A percentile compares a stretch with the other conserved stretches of the same genome.
phyloP scores from a whole-genome alignment of 306 rosid genomes.

The Medicago arabica region DNA sequence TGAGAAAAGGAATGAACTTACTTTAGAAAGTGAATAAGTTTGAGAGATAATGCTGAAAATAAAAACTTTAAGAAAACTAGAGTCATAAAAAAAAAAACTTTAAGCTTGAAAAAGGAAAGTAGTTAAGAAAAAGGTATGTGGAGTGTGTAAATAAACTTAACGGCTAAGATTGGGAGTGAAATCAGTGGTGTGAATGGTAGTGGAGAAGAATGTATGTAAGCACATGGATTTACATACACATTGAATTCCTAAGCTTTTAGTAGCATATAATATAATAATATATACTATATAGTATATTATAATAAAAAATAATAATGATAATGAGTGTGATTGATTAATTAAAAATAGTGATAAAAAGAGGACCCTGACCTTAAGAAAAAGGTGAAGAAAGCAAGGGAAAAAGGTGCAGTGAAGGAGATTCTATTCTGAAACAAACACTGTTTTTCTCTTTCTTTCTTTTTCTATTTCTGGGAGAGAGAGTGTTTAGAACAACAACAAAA shows the following conservation, averaged over 20 bases:
- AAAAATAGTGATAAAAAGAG: conserved; percentile 19
- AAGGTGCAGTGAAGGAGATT: conserved; percentile 30
- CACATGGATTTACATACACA: neutral
- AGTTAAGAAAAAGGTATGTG: conserved; percentile 25
- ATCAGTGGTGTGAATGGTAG: conserved; percentile 32
- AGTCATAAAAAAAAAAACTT: no score
- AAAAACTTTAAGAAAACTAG: conserved; percentile 26
- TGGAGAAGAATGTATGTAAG: conserved; percentile 41
- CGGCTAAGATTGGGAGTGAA: conserved; percentile 59
- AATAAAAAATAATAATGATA: neutral
- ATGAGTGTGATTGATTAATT: neutral
- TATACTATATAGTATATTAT: neutral
- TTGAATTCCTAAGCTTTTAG: conserved; percentile 19
- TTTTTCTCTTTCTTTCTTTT: conserved; percentile 15
- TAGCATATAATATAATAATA: neutral
- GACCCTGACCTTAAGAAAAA: conserved; percentile 47
- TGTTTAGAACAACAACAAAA: neutral
- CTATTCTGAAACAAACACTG: conserved; percentile 35
- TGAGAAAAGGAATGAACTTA: conserved; percentile 41
- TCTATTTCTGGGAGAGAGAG: neutral
- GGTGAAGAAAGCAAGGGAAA: conserved; percentile 37
- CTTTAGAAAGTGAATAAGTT: conserved; percentile 37
- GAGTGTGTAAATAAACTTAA: conserved; percentile 44
- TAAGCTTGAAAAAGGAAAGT: conserved; percentile 32
- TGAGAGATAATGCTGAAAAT: conserved; percentile 57